Evolutionary conservation across 768 basidiomycete genomes (phyloP).

Genomic region (Russula lepida): DNA sequence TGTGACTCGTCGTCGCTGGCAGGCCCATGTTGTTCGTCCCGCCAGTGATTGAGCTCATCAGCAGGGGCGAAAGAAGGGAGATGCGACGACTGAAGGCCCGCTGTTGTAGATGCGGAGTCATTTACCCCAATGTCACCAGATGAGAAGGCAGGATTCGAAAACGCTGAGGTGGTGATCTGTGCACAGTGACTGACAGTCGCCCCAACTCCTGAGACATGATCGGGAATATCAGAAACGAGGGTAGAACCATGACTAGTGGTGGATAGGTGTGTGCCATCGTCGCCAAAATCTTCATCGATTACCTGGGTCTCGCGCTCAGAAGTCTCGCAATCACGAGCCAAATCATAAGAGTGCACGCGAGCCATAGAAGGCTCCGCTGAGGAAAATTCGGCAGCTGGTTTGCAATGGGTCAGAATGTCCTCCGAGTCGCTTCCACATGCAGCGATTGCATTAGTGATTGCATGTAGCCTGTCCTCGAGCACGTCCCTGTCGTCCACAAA

Average conservation of each 20-base stretch:
- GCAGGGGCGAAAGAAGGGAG: neutral
- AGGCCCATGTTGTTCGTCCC: neutral
- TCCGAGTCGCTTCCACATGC: conserved; percentile 6
- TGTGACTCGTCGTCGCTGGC: conserved; percentile 35
- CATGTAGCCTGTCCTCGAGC: conserved; percentile 32
- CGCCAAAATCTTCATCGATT: neutral
- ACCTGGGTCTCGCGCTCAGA: neutral
- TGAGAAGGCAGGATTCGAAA: neutral
- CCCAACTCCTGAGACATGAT: neutral
- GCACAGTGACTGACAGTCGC: neutral
- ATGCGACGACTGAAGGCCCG: neutral
- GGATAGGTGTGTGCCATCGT: neutral
- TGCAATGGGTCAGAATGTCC: neutral
- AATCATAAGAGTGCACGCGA: neutral
- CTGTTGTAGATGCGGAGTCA: neutral
- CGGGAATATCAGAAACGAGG: neutral
- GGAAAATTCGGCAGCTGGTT: neutral
- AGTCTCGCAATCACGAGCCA: neutral
- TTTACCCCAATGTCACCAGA: neutral
- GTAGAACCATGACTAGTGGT: conserved; percentile 8
- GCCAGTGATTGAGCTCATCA: neutral
- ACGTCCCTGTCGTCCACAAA: conserved; percentile 22
- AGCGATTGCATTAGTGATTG: conserved; percentile 32
- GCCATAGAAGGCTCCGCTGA: neutral
- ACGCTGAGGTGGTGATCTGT: neutral